Conservation (phyloP, 805 yeast species). For the Hanseniaspora occidentalis region DNA sequence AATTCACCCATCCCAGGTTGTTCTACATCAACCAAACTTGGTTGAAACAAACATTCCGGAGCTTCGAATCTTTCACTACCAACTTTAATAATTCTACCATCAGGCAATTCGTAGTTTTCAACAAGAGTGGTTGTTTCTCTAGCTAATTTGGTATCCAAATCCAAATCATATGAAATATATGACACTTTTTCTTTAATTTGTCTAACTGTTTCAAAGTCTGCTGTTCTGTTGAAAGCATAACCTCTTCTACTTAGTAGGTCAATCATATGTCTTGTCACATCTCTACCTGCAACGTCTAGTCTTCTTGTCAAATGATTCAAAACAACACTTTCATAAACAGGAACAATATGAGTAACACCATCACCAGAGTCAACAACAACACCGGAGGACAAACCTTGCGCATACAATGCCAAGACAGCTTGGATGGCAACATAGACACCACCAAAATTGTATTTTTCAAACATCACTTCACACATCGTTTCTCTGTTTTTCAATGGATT, state of each 20-base stretch:
- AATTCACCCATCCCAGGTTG: constrained; percentile 95
- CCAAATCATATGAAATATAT: constrained; percentile 89
- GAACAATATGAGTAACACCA: constrained; percentile 97
- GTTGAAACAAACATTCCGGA: constrained; percentile 94
- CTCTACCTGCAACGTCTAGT: constrained; percentile 95
- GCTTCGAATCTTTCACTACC: constrained; percentile 96
- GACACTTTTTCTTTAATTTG: constrained; percentile 94
- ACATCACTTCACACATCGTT: constrained; percentile 88
- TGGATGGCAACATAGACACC: constrained; percentile 95
- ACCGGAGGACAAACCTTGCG: constrained; percentile 93
- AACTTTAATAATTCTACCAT: constrained; percentile 85
- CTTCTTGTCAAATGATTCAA: constrained; percentile 85
- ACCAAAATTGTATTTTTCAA: constrained; percentile 81
- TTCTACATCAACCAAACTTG: constrained; percentile 86
- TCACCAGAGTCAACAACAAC: constrained; percentile 94
- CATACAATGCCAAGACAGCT: constrained; percentile 95
- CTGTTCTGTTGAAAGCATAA: constrained; percentile 95
- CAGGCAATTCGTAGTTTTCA: constrained; percentile 87
- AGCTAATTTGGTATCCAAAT: constrained; percentile 74
- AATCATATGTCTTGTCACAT: constrained; percentile 92
- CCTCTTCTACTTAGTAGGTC: constrained; percentile 88
- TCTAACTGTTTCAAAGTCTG: constrained; percentile 97
- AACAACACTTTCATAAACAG: constrained; percentile 96
- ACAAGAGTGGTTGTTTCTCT: constrained; percentile 93
- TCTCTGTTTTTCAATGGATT: constrained; percentile 88